These are phyloP conservation scores for Hyphopichia homilentoma DNA, from an alignment of 805 yeast species.

Conservation along the genomic window DNA sequence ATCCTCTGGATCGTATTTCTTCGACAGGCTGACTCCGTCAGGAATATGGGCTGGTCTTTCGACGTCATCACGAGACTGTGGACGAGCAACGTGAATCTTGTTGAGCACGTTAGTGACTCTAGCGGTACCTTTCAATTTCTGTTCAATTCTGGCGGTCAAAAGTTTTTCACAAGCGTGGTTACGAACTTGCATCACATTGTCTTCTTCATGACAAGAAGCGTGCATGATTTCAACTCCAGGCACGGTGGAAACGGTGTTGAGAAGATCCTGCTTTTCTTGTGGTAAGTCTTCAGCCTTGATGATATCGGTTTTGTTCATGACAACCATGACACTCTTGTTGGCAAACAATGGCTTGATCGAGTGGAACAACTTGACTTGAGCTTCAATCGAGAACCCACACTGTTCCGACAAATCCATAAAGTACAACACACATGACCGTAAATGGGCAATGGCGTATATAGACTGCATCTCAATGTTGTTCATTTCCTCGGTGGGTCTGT, in stretches of 20 bases:
- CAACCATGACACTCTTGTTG: slow-evolving; percentile 93
- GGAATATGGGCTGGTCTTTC: slow-evolving; percentile 82
- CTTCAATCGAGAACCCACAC: slow-evolving; percentile 97
- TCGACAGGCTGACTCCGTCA: slow-evolving; percentile 56
- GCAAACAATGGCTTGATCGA: slow-evolving; percentile 96
- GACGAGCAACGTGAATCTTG: slow-evolving; percentile 92
- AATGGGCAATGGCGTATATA: slow-evolving; percentile 96
- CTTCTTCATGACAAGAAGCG: slow-evolving; percentile 91
- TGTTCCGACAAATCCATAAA: slow-evolving; percentile 99
- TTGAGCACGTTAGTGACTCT: slow-evolving; percentile 85
- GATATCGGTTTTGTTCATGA: slow-evolving; percentile 92
- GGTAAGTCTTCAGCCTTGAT: slow-evolving; percentile 80
- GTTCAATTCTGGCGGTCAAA: slow-evolving; percentile 92
- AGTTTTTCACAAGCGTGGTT: slow-evolving; percentile 97
- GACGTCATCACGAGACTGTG: slow-evolving; percentile 82
- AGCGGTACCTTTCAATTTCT: slow-evolving; percentile 88
- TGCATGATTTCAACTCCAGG: slow-evolving; percentile 91
- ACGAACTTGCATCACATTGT: slow-evolving; percentile 92
- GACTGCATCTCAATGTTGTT: slow-evolving; percentile 99
- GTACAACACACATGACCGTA: slow-evolving; percentile 92
- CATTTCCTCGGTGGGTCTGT: slow-evolving; percentile 99
- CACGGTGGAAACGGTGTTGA: slow-evolving; percentile 59
- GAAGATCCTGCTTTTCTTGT: slow-evolving; percentile 65
- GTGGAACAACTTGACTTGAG: slow-evolving; percentile 94
- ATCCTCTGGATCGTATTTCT: slow-evolving; percentile 73